phyloP scores from a whole-genome alignment of 2,329 filamentous ascomycete species.

The Trichothecium roseum region DNA sequence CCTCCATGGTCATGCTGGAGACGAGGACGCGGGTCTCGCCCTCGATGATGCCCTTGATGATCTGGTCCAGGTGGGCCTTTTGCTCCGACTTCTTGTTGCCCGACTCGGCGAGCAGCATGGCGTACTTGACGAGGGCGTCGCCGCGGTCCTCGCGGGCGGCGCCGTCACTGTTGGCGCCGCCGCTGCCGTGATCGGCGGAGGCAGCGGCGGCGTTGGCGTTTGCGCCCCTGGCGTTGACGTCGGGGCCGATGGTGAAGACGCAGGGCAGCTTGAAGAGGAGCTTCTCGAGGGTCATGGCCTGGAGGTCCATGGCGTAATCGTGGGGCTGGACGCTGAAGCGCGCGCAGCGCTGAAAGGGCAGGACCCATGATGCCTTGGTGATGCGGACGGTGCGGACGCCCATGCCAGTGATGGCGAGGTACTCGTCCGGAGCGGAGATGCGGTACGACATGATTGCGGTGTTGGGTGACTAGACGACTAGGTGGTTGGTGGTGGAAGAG shows the following conservation, averaged over 20 bases:
- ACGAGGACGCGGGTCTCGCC: constrained; percentile 78
- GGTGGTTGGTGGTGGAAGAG: too few species aligned
- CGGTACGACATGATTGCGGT: constrained; percentile 47
- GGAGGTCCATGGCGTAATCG: constrained; percentile 72
- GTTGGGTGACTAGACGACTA: constrained; percentile 2
- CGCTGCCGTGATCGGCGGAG: too few species aligned
- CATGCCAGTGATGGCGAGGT: constrained; percentile 79
- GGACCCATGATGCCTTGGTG: constrained; percentile 65
- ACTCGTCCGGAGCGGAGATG: constrained; percentile 67
- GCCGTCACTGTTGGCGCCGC: too few species aligned
- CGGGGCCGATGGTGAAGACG: constrained; percentile 77
- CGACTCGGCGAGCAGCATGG: constrained; percentile 66
- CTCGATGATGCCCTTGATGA: constrained; percentile 84
- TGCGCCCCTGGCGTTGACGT: constrained; percentile 51
- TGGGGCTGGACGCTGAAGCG: constrained; percentile 59
- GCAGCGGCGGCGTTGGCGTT: constrained; percentile 19
- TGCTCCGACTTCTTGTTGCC: constrained; percentile 33
- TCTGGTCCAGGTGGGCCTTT: constrained; percentile 62
- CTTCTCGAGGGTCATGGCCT: constrained; percentile 86
- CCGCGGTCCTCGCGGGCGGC: constrained; percentile 35
- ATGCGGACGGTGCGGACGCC: constrained; percentile 66
- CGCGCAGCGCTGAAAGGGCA: constrained; percentile 57
- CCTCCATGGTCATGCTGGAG: constrained; percentile 85
- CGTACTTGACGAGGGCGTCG: constrained; percentile 69
- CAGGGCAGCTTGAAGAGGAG: constrained; percentile 73